Percentiles rank a stretch among this genome's conserved stretches.
Conservation (phyloP, 805 yeast genomes). For the Saccharomycopsis olivae region DNA sequence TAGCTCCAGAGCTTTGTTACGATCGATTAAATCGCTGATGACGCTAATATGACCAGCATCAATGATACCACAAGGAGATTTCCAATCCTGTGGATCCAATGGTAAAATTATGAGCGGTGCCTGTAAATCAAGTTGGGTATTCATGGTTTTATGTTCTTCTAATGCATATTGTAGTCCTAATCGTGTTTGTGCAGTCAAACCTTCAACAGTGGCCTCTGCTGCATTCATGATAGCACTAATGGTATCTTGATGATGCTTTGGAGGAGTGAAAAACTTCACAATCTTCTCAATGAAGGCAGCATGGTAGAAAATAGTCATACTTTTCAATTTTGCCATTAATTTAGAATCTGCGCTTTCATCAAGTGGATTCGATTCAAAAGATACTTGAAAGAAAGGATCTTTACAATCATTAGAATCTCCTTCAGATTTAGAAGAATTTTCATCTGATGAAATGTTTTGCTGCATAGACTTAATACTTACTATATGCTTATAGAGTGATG, state of each 20-base stretch:
- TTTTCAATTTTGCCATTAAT: slow-evolving; percentile 60
- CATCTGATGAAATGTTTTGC: slow-evolving; percentile 29
- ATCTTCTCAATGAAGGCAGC: slow-evolving; percentile 73
- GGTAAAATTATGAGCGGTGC: slow-evolving; percentile 90
- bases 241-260: slow-evolving; percentile 75
- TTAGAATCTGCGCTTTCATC: slow-evolving; percentile 77
- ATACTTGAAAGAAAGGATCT: slow-evolving; percentile 70
- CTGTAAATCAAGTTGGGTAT: slow-evolving; percentile 78
- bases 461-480: slow-evolving; percentile 69
- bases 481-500: slow-evolving; percentile 74
- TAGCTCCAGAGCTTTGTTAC: slow-evolving; percentile 54
- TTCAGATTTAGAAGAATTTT: slow-evolving; percentile 5
- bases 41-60: slow-evolving; percentile 95
- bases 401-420: neutral
- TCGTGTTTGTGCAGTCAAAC: slow-evolving; percentile 78
- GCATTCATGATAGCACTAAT: slow-evolving; percentile 86
- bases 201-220: slow-evolving; percentile 91
- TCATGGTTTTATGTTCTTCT: slow-evolving; percentile 87
- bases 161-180: slow-evolving; percentile 88
- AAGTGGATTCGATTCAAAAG: slow-evolving; percentile 80
- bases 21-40: slow-evolving; percentile 68
- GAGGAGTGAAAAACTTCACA: slow-evolving; percentile 72
- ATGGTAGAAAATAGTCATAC: slow-evolving; percentile 86
- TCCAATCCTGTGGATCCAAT: slow-evolving; percentile 63
- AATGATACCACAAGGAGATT: slow-evolving; percentile 80